phyloP scores from a whole-genome alignment of 352 stramenopile genomes.

The Peronospora belbahrii region DNA sequence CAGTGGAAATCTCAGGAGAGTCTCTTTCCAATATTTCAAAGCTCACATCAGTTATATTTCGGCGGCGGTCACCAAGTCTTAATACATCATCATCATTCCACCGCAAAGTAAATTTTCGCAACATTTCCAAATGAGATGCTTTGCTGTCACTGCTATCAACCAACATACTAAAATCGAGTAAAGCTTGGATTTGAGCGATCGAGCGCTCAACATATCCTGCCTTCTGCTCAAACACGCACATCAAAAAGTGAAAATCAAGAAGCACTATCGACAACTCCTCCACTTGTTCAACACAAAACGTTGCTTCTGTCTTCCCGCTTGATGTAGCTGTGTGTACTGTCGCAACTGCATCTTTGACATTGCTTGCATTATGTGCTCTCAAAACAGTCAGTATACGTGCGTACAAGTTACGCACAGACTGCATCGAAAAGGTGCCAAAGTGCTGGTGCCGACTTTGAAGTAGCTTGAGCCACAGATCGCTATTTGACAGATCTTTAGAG shows the following conservation, averaged over 20 bases:
- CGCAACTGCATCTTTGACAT: conserved; percentile 2
- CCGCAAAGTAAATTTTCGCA: conserved; percentile 25
- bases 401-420: conserved; percentile 58
- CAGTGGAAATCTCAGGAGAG: conserved; percentile 2
- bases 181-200: conserved; percentile 56
- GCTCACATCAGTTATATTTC: not conserved
- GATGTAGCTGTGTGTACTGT: not conserved
- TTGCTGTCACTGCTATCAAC: not conserved
- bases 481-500: conserved; percentile 36
- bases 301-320: not conserved
- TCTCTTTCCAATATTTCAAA: conserved; percentile 1
- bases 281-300: not conserved
- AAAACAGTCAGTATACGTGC: conserved; percentile 53
- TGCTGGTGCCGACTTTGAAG: conserved; percentile 44
- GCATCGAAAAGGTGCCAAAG: conserved; percentile 67
- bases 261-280: conserved; percentile 20
- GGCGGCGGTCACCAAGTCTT: conserved; percentile 22
- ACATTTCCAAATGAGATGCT: conserved; percentile 15
- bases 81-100: conserved; percentile 24
- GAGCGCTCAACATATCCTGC: conserved; percentile 54
- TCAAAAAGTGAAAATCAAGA: conserved; percentile 40
- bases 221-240: conserved; percentile 48
- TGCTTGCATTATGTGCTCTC: conserved; percentile 20
- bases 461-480: conserved; percentile 49
- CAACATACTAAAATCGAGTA: conserved; percentile 46